Percentiles rank a stretch among this genome's conserved stretches.
These are phyloP conservation scores for Darksidea phi DNA, from an alignment of 495 filamentous ascomycete species.

Conservation along the genomic window DNA sequence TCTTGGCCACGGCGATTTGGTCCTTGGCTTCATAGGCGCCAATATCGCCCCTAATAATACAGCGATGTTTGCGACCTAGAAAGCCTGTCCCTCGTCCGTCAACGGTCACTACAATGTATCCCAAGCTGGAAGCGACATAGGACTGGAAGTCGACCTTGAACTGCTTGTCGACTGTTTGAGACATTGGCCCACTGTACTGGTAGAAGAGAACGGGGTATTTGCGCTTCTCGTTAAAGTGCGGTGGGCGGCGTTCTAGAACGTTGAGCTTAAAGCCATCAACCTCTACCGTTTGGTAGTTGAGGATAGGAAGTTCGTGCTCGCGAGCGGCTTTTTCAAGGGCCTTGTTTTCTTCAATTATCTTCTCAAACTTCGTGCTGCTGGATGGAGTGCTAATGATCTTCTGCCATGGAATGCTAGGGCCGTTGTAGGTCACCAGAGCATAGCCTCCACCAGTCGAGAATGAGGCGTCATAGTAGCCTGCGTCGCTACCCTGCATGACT, in stretches of 20 bases:
- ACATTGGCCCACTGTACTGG: conserved; percentile 87
- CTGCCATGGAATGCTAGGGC: conserved; percentile 88
- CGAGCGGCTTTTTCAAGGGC: conserved; percentile 65
- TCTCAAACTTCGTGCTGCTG: conserved; percentile 60
- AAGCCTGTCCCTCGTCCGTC: conserved; percentile 92
- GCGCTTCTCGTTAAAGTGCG: conserved; percentile 81
- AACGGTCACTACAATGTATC: conserved; percentile 94
- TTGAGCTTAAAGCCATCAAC: conserved; percentile 78
- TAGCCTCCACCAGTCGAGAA: conserved; percentile 83
- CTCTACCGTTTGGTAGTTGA: conserved; percentile 80
- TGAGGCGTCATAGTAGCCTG: conserved; percentile 81
- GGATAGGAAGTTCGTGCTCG: conserved; percentile 76
- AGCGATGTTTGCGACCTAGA: conserved; percentile 79
- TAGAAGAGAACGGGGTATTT: conserved; percentile 93
- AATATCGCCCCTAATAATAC: conserved; percentile 76
- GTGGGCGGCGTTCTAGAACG: conserved; percentile 83
- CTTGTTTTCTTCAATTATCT: conserved; percentile 74
- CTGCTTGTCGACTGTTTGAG: conserved; percentile 77
- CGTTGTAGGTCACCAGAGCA: conserved; percentile 75
- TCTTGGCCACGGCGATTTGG: conserved; percentile 87
- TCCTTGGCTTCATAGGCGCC: conserved; percentile 83
- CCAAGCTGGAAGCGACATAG: conserved; percentile 79
- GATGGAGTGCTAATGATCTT: conserved; percentile 81
- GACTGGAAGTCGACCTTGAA: conserved; percentile 89
- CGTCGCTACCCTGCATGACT: conserved; percentile 71